A percentile compares a stretch with the other conserved stretches of the same genome.
phyloP scores from a whole-genome alignment of 2,329 filamentous ascomycete species.

The Calycina marina region DNA sequence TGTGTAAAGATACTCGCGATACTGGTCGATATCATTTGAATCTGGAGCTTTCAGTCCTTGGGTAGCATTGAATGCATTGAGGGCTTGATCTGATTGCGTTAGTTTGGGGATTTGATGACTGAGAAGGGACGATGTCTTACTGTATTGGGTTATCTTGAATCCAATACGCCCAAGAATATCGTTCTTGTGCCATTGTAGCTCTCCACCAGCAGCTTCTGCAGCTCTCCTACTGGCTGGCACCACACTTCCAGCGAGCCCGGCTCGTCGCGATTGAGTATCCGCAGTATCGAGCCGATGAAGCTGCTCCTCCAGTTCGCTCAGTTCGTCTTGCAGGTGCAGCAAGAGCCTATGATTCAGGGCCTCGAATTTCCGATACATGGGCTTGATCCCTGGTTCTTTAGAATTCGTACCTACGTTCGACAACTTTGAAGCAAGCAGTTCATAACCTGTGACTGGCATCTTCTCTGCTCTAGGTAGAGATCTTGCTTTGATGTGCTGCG shows the following conservation, averaged over 20 bases:
- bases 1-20: constrained; percentile 39
- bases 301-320: constrained; percentile 67
- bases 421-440: constrained; percentile 43
- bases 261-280: constrained; percentile 30
- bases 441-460: constrained; percentile 41
- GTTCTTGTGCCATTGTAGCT: constrained; percentile 44
- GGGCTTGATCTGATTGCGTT: constrained; percentile 34
- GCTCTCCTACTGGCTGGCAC: constrained; percentile 44
- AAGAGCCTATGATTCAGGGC: constrained; percentile 69
- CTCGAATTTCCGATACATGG: constrained; percentile 74
- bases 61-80: constrained; percentile 41
- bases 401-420: constrained; percentile 17
- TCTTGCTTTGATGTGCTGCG: constrained; percentile 17
- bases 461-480: constrained; percentile 25
- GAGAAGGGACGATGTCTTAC: constrained; percentile 24
- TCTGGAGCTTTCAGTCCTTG: constrained; percentile 35
- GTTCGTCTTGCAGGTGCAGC: constrained; percentile 73
- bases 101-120: not conserved
- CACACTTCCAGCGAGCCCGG: constrained; percentile 20
- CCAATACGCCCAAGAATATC: constrained; percentile 48
- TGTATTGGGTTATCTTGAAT: constrained; percentile 53
- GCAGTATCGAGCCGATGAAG: constrained; percentile 51
- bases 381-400: constrained; percentile 24
- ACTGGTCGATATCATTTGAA: constrained; percentile 34
- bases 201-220: constrained; percentile 34